Evolutionary conservation across 306 rosid species (phyloP), one percentile per base, ranked within the genome.

Genomic region (Quercus glauca): DNA sequence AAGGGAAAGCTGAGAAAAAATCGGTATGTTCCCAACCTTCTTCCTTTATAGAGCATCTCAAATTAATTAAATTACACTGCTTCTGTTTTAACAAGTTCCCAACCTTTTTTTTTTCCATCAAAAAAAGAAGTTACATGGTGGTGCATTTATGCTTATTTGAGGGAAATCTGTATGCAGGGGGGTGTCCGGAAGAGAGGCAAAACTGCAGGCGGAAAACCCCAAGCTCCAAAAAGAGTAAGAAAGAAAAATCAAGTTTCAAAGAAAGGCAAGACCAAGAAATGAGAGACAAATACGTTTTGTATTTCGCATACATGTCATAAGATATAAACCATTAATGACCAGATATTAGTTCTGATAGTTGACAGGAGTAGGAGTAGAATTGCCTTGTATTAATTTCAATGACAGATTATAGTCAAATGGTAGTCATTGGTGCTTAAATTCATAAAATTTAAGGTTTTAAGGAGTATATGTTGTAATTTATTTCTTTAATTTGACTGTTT

Each of bases 191-290:
- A 92, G 83, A 92, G 89, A 80, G 93, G 89, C 43, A 92, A 86
- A 81, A 78, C 83, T 69, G 86, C 87, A 0, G 97, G 89, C 13
- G 96, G 91, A 81, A 95, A 90, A 88, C 68, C 86, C 74, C 99
- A 85, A 71, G 76, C 94, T 17, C 77, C 88, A 14, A 95, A 95
- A 88, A 88, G 65, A 86, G 88, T 69, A 64, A 89, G 85, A 84
- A 95, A 86, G 88, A 95, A 90, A 89, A 73, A 86, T 78, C 89
- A 73, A 76, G 89, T 55, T 79, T 83, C 97, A 76, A 95, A 91
- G 86, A 90, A 82, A 79, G 80, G 86, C 35, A 95, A 87, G 81
- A 76, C 87, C 85, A 92, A 89, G 86, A 91, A 91, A 80, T 92
- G 90, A 91, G 80, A 33, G 74, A 76, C 31, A 55, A 19, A 43